A percentile compares a stretch with the other conserved stretches of the same genome.
phyloP scores from a whole-genome alignment of 1,284 basidiomycete species.

The Leccinum huronense region DNA sequence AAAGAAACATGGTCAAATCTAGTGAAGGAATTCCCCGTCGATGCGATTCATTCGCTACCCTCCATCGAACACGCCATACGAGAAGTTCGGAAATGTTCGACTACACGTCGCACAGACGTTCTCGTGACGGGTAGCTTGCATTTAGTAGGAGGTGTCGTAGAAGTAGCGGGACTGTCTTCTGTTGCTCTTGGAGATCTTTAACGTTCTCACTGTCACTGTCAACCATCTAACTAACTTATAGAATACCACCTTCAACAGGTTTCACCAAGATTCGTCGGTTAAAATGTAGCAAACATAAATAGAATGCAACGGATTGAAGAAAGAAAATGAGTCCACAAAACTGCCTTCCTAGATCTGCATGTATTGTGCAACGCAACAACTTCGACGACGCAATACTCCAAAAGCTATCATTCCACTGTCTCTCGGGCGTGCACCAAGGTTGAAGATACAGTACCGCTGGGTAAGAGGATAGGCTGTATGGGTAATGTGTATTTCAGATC shows the following conservation, averaged over 20 bases:
- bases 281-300: background rate
- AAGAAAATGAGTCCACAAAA: background rate
- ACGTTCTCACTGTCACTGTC: conserved; percentile 7
- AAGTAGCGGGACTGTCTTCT: conserved; percentile 77
- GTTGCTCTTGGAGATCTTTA: conserved; percentile 47
- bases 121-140: conserved; percentile 93
- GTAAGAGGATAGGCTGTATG: conserved; percentile 66
- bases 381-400: background rate
- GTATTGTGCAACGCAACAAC: background rate
- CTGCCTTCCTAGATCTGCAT: background rate
- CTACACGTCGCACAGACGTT: conserved; percentile 49
- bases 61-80: conserved; percentile 88
- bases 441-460: conserved; percentile 24
- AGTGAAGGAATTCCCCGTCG: conserved; percentile 56
- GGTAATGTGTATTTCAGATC: conserved; percentile 70
- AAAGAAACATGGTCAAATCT: conserved; percentile 72
- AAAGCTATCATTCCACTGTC: conserved; percentile 2
- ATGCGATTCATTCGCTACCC: conserved; percentile 74
- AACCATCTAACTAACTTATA: conserved; percentile 15
- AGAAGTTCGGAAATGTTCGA: conserved; percentile 48
- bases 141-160: conserved; percentile 92
- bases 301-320: background rate
- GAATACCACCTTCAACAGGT: conserved; percentile 36
- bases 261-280: conserved; percentile 1
- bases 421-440: background rate